A percentile compares a stretch with the other conserved stretches of the same genome.
Conservation (phyloP, 2,329 filamentous ascomycete species). For the Penicillium fuscoglaucum region DNA sequence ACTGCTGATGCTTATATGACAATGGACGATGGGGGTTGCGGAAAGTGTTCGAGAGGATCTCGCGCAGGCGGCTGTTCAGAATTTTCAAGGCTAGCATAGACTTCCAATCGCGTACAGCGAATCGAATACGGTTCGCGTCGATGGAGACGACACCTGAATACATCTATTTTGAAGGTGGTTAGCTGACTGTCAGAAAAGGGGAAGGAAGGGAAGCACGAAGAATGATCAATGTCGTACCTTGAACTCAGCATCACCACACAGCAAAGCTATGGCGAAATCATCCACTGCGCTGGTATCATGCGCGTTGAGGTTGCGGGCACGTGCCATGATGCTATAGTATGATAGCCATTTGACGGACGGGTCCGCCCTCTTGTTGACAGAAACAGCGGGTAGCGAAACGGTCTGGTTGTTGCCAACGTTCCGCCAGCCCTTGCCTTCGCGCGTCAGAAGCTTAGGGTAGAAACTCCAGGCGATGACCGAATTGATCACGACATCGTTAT, state of each 20-base stretch:
- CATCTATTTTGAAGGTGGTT: slow-evolving; percentile 53
- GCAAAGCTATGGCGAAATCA: slow-evolving; percentile 76
- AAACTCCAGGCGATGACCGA: slow-evolving; percentile 92
- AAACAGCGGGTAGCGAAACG: slow-evolving; percentile 82
- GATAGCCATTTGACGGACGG: slow-evolving; percentile 71
- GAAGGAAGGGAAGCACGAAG: not conserved
- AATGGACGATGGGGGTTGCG: slow-evolving; percentile 43
- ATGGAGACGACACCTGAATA: slow-evolving; percentile 84
- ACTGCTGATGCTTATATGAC: slow-evolving; percentile 67
- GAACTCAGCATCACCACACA: slow-evolving; percentile 86
- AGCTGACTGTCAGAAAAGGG: not conserved
- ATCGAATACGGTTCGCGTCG: slow-evolving; percentile 82
- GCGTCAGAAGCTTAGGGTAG: slow-evolving; percentile 86
- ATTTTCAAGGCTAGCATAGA: slow-evolving; percentile 85
- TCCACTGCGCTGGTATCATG: slow-evolving; percentile 83
- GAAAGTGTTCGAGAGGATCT: slow-evolving; percentile 72
- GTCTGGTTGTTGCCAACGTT: slow-evolving; percentile 92
- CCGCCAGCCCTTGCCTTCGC: slow-evolving; percentile 82
- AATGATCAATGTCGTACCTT: slow-evolving; percentile 57
- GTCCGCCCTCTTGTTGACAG: slow-evolving; percentile 73
- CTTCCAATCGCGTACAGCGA: slow-evolving; percentile 85
- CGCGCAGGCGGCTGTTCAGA: slow-evolving; percentile 69
- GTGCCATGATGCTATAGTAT: slow-evolving; percentile 96
- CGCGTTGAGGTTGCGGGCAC: slow-evolving; percentile 76
- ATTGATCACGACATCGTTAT: slow-evolving; percentile 75